phyloP scores from a whole-genome alignment of 1,284 basidiomycete genomes.

The Violaceomyces palustris region DNA sequence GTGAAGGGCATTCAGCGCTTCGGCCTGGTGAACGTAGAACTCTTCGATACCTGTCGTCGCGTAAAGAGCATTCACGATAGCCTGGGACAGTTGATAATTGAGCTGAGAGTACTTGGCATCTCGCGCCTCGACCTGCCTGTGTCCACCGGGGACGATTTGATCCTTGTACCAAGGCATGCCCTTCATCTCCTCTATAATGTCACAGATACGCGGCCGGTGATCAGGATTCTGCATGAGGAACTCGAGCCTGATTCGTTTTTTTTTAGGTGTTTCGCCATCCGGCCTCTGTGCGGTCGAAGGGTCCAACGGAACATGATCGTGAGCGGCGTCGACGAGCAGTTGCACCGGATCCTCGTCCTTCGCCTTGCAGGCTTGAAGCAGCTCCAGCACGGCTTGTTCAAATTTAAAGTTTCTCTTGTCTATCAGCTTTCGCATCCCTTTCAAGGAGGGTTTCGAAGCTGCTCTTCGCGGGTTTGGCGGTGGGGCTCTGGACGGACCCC shows the following conservation, averaged over 20 bases:
- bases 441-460: constrained; percentile 20
- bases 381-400: constrained; percentile 43
- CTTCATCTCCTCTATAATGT: constrained; percentile 40
- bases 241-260: constrained; percentile 41
- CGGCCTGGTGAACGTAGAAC: constrained; percentile 73
- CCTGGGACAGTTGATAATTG: constrained; percentile 42
- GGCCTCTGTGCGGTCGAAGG: constrained; percentile 26
- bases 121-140: constrained; percentile 36
- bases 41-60: constrained; percentile 64
- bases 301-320: constrained; percentile 42
- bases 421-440: constrained; percentile 42
- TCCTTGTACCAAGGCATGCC: constrained; percentile 47
- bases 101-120: constrained; percentile 26
- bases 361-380: constrained; percentile 41
- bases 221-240: constrained; percentile 39
- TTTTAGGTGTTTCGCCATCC: constrained; percentile 32
- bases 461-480: constrained; percentile 4
- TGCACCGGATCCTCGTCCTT: constrained; percentile 42
- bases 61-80: constrained; percentile 62
- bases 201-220: constrained; percentile 31
- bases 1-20: constrained; percentile 67
- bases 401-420: constrained; percentile 49
- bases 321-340: constrained; percentile 40
- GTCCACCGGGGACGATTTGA: constrained; percentile 49
- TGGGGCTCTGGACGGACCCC: constrained; percentile 26